These are phyloP conservation scores for Larix kaempferi DNA, from an alignment of 75 land plant species.

Conservation along the genomic window DNA sequence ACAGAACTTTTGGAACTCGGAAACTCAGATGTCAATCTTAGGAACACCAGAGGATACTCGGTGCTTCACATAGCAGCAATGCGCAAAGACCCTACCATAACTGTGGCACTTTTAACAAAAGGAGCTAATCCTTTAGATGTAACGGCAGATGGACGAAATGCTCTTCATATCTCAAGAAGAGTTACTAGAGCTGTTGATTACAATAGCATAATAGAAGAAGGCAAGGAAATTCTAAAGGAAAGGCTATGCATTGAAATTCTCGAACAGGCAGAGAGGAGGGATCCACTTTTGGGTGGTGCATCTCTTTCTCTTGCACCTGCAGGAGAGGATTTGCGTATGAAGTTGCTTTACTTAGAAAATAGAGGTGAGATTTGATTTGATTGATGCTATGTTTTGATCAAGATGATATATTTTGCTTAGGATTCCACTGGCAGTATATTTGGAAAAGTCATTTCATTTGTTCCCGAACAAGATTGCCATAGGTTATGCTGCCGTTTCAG, in stretches of 20 bases:
- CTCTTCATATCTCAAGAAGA: slow-evolving; percentile 62
- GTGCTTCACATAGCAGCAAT: slow-evolving; percentile 56
- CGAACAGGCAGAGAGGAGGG: slow-evolving; percentile 47
- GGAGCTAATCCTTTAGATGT: slow-evolving; percentile 62
- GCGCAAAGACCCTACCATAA: slow-evolving; percentile 42
- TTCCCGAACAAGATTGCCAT: too few species aligned
- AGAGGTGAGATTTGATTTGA: slow-evolving; percentile 51
- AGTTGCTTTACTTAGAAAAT: slow-evolving; percentile 70
- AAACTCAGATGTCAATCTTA: slow-evolving; percentile 38
- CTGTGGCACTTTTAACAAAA: slow-evolving; percentile 43
- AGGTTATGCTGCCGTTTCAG: too few species aligned
- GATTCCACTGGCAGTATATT: too few species aligned
- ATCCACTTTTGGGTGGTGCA: slow-evolving; percentile 18
- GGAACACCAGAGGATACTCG: slow-evolving; percentile 47
- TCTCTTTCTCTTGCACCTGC: slow-evolving; percentile 35
- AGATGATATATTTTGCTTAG: too few species aligned
- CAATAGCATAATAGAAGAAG: slow-evolving; percentile 28
- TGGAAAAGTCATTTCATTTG: too few species aligned
- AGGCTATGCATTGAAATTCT: slow-evolving; percentile 72
- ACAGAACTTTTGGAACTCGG: slow-evolving; percentile 42
- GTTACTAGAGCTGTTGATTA: slow-evolving; percentile 58
- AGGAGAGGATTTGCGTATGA: slow-evolving; percentile 52
- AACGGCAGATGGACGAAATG: slow-evolving; percentile 66
- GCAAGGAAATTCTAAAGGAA: slow-evolving; percentile 51
- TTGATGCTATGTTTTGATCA: too few species aligned